Conservation (phyloP, 345 rosid genomes). For the Eucalyptus pauciflora region DNA sequence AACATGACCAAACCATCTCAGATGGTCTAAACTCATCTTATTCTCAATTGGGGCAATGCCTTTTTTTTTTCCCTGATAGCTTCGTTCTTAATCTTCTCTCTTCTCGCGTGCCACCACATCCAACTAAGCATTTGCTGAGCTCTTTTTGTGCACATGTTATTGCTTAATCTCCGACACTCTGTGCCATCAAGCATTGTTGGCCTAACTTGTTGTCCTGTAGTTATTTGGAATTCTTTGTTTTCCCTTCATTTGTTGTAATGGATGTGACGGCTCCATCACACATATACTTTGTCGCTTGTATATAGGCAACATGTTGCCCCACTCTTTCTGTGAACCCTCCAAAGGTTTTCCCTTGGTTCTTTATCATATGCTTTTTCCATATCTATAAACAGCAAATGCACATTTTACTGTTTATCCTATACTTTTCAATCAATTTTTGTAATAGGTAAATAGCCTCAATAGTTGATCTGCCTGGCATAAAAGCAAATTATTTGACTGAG, state of each 20-base stretch:
- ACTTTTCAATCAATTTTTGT: not conserved
- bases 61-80: not conserved
- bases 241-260: not conserved
- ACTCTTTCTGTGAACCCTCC: not conserved
- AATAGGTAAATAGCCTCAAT: not conserved
- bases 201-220: not conserved
- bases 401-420: not conserved
- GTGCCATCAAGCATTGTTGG: not conserved
- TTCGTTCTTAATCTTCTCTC: not conserved
- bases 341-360: not conserved
- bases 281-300: not conserved
- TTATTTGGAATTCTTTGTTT: not conserved
- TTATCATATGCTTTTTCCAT: not conserved
- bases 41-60: not conserved
- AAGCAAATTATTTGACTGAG: not conserved
- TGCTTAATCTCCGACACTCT: not conserved
- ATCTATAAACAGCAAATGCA: not conserved
- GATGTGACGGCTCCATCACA: not conserved
- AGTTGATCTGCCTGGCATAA: not conserved
- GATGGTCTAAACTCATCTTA: not conserved
- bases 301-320: not conserved
- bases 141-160: not conserved
- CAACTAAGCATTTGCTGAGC: not conserved
- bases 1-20: not conserved
- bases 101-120: not conserved